A percentile compares a stretch with the other conserved stretches of the same genome.
These are phyloP conservation scores for Kappamyces sp. DNA, from an alignment of 192 early-diverging fungal species.

Conservation along the genomic window DNA sequence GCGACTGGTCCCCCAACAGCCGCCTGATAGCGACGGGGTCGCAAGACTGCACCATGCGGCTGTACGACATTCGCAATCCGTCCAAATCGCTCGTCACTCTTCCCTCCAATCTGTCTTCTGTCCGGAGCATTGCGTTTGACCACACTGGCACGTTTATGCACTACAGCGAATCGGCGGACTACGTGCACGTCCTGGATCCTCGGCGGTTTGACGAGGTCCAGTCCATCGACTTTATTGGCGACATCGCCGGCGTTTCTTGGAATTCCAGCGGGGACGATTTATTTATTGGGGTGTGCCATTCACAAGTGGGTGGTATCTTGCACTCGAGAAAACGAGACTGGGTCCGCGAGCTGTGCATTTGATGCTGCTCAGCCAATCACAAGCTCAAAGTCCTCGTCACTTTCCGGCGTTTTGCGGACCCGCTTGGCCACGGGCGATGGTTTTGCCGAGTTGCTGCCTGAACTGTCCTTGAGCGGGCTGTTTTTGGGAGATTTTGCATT, in stretches of 20 bases:
- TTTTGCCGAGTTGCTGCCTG: no score
- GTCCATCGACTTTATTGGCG: slow-evolving; percentile 67
- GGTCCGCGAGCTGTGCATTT: no score
- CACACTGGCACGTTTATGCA: slow-evolving; percentile 48
- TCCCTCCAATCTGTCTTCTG: slow-evolving; percentile 43
- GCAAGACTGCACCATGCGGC: slow-evolving; percentile 49
- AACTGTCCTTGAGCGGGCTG: no score
- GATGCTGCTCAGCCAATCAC: no score
- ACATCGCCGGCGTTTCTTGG: slow-evolving; percentile 55
- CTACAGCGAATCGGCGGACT: slow-evolving; percentile 59
- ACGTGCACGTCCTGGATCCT: slow-evolving; percentile 58
- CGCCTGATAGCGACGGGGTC: slow-evolving; percentile 57
- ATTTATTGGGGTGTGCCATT: slow-evolving; percentile 6
- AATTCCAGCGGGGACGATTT: neutral
- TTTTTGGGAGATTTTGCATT: no score
- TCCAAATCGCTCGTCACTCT: slow-evolving; percentile 46
- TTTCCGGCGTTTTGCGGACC: no score
- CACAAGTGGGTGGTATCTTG: no score
- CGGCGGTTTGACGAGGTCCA: slow-evolving; percentile 21
- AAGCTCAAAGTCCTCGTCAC: no score
- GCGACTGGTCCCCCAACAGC: slow-evolving; percentile 57
- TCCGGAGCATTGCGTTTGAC: slow-evolving; percentile 55
- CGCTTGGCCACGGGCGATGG: no score
- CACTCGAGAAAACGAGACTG: no score
- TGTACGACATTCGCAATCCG: slow-evolving; percentile 61